Conservation (phyloP, 139 green algal species). For the Chloropicon primus region DNA sequence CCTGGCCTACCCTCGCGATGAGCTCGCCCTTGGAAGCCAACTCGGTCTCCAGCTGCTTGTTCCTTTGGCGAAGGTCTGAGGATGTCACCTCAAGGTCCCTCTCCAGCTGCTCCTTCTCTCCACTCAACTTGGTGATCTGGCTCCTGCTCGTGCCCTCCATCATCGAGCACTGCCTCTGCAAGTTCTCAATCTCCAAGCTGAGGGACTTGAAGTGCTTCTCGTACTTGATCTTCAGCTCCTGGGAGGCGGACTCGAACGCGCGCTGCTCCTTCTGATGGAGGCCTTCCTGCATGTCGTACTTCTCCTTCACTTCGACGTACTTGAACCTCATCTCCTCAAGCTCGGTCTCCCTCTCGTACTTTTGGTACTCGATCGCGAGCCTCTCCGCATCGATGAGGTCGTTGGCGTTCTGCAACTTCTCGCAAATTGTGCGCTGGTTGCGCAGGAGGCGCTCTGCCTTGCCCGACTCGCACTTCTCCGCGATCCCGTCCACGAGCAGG, state of each 20-base stretch:
- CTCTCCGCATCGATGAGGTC: not conserved
- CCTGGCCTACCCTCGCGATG: not conserved
- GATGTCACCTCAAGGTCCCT: not conserved
- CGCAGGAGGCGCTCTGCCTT: not conserved
- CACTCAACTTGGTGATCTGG: not conserved
- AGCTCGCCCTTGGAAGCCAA: not conserved
- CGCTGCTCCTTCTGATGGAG: not conserved
- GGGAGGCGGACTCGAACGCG: not conserved
- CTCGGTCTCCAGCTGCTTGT: not conserved
- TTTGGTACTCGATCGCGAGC: not conserved
- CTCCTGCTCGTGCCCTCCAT: not conserved
- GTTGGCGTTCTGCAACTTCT: not conserved
- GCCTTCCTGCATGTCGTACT: not conserved
- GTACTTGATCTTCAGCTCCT: not conserved
- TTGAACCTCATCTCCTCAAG: not conserved
- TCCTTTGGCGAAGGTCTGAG: not conserved
- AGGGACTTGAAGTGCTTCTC: not conserved
- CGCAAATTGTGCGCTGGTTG: not conserved
- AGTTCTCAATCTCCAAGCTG: not conserved
- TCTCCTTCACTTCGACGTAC: not conserved
- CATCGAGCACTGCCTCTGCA: not conserved
- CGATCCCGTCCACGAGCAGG: not conserved
- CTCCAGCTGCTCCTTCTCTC: not conserved
- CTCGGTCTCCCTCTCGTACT: not conserved
- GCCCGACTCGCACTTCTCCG: not conserved